Evolutionary conservation across 345 rosid genomes (phyloP), one percentile per base, ranked within the genome.

Genomic region (Sisymbrium irio): DNA sequence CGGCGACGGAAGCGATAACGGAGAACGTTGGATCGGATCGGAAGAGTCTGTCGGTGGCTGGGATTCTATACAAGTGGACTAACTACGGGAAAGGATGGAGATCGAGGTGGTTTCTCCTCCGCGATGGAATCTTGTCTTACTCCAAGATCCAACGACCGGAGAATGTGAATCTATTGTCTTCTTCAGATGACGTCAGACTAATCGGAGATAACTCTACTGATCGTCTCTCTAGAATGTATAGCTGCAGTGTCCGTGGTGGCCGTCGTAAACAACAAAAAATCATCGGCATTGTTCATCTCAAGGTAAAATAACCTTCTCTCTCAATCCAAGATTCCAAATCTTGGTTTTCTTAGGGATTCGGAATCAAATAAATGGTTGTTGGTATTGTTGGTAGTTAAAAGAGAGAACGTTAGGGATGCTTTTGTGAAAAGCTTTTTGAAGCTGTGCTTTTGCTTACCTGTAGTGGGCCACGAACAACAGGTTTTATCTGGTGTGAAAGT

Each of bases 31-130:
- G 82, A 83, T 86, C 89, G 65, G 82, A 82, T 50, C 66, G 58
- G 42, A 62, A 73, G 60, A 68, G 27, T 22, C 64, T 1, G 71
- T 88, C 89, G 12, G 94, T 95, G 2, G 98, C 97, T 54, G 99
- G 99, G 56, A 82, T 90, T 9, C 81, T 95, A 39, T 81, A 87
- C 55, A 95, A 95, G 82, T 95, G 99, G 99, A 95, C 99, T 4
- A 95, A 95, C 81, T 95, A 85, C 85, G 93, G 99, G 1, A 92
- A 88, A 69, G 98, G 99, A 13, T 95, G 99, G 98, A 92, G 98
- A 86, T 90, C 92, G 62, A 84, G 99, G 62, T 95, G 97, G 97
- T 92, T 95, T 76, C 75, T 85, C 25, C 88, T 95, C 49, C 85
- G 86, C 39, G 87, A 90, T 33, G 98, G 96, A 19, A 80, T 84